These are phyloP conservation scores for Serendipita sp. DNA, from an alignment of 768 basidiomycete species.

Conservation along the genomic window DNA sequence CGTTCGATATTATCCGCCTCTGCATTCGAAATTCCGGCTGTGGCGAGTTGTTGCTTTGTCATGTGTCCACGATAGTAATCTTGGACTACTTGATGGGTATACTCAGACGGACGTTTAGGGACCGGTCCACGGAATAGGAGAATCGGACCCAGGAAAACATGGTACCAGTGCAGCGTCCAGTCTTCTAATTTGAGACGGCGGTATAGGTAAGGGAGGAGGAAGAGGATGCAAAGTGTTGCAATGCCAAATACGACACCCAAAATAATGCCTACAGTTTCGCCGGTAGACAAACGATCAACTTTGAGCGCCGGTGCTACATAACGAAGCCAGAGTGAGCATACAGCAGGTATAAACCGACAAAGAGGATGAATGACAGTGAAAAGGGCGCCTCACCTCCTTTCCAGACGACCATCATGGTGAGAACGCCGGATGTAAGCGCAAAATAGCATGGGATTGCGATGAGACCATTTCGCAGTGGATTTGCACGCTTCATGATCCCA, in stretches of 20 bases:
- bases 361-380: too few relatives aligned
- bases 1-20: background rate
- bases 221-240: slow-evolving; percentile 19
- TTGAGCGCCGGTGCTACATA: slow-evolving; percentile 18
- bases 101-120: slow-evolving; percentile 15
- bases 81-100: slow-evolving; percentile 13
- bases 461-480: slow-evolving; percentile 20
- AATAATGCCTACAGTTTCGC: slow-evolving; percentile 20
- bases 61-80: slow-evolving; percentile 19
- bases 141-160: slow-evolving; percentile 26
- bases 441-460: slow-evolving; percentile 19
- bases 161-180: slow-evolving; percentile 19
- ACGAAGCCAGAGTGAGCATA: background rate
- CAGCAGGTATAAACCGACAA: background rate
- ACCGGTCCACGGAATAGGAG: slow-evolving; percentile 23
- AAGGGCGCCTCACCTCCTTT: background rate
- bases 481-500: slow-evolving; percentile 19
- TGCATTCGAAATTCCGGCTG: background rate
- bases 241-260: slow-evolving; percentile 21
- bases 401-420: slow-evolving; percentile 22
- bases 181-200: background rate
- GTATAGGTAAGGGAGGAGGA: slow-evolving; percentile 27
- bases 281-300: slow-evolving; percentile 18
- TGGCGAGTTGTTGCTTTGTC: background rate
- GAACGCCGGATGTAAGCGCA: slow-evolving; percentile 19